Base-by-base conservation (phyloP, 192 early-diverging fungal genomes). In the Coemansia sp. region DNA sequence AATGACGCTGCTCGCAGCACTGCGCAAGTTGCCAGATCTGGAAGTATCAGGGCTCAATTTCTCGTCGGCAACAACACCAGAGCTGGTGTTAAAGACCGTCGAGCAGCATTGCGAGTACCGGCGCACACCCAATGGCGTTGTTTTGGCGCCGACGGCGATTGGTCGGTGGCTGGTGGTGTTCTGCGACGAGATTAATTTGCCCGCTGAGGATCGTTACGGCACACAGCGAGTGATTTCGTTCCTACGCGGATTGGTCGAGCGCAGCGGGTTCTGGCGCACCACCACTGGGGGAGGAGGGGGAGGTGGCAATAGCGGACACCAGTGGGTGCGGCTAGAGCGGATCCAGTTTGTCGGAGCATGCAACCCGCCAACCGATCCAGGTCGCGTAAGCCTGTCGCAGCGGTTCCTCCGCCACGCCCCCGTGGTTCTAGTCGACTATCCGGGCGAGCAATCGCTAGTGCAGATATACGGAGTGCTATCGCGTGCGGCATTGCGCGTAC, bases 311-410 rank as follows among this genome's bases (percentile, higher is more conserved):
- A n/a, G n/a, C n/a, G 37, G 37, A 11, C 91, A 94, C 63, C 77
- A 89, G 29, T 99, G 95, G 96, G 95, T 99, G n/a, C 81, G 85
- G 19, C 79, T 99, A 39, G 96, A 98, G 85, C 89, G 95, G 35
- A 94, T 99, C 65, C 98, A 99, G 81, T 97, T 99, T 84, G 96
- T 99, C 8, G 98, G 98, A 59, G 98, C 98, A 12, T 99, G 98
- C 84, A 99, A 99, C 70, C 98, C 98, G 65, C 98, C 98, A 0
- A 99, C 97, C 0, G 98, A 99, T 77, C 94, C 97, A 31, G 98
- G 98, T 37, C 95, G 98, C 71, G 95, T 99, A 11, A 93, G 93
- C 17, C 79, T 99, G 54, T 91, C 94, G 54, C 95, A 94, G 64
- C 88, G 98, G 70, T 99, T 98, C 89, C 85, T 99, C 61, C 92